Conservation (phyloP, 2,329 filamentous ascomycete species). For the Fusarium ambrosium region DNA sequence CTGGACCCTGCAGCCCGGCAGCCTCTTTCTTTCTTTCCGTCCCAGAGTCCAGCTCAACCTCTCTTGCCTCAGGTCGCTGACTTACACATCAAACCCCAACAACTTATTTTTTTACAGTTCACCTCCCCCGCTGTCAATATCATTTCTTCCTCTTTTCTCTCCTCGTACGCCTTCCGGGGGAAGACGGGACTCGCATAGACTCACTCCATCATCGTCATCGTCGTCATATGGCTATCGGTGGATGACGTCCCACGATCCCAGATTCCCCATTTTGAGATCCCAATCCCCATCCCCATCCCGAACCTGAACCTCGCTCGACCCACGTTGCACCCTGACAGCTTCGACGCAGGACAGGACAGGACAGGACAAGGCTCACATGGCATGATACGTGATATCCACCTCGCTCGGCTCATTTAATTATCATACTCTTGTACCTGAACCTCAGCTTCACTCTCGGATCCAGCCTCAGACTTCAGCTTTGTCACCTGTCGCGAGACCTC, state of each 20-base stretch:
- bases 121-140: not conserved
- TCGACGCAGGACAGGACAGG: not conserved
- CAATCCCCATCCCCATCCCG: slow-evolving; percentile 17
- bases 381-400: slow-evolving; percentile 46
- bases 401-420: slow-evolving; percentile 27
- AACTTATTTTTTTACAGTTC: slow-evolving; percentile 1
- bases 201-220: slow-evolving; percentile 34
- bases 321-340: slow-evolving; percentile 39
- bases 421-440: slow-evolving; percentile 3
- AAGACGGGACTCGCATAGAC: slow-evolving; percentile 32
- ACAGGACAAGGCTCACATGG: slow-evolving; percentile 24
- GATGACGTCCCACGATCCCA: slow-evolving; percentile 47
- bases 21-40: not conserved
- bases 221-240: slow-evolving; percentile 41
- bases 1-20: slow-evolving; percentile 28
- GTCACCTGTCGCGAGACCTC: slow-evolving; percentile 3
- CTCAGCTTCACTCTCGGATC: not conserved
- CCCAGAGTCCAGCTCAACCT: slow-evolving; percentile 19
- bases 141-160: not conserved
- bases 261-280: slow-evolving; percentile 42
- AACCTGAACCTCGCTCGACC: slow-evolving; percentile 33
- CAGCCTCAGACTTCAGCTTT: not conserved
- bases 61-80: slow-evolving; percentile 8
- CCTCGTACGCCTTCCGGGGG: not conserved
- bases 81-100: slow-evolving; percentile 8